Evolutionary conservation across 1,284 basidiomycete species (phyloP).

Genomic region (Calocybe gambosa): DNA sequence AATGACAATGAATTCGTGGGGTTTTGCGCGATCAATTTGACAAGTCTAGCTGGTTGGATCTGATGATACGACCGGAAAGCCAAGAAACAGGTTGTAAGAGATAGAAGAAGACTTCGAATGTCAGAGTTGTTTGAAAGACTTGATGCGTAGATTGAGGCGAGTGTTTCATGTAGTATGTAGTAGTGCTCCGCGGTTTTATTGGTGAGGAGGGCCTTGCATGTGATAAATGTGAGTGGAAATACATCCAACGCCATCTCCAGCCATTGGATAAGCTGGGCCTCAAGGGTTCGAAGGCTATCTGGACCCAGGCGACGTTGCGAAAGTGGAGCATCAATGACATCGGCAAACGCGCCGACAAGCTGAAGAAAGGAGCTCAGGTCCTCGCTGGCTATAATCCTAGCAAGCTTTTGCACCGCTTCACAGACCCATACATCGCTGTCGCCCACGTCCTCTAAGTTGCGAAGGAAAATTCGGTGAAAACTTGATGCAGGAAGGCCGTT

Average conservation of each 20-base stretch:
- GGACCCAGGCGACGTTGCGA: too few relatives aligned
- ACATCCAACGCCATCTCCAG: constrained; percentile 5
- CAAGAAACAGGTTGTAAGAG: constrained; percentile 18
- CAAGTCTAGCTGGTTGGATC: constrained; percentile 6
- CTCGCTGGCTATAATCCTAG: constrained; percentile 13
- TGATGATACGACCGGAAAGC: constrained; percentile 1
- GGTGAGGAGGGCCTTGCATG: not conserved
- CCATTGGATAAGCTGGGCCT: constrained; percentile 3
- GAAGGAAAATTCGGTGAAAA: constrained; percentile 17
- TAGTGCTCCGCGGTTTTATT: not conserved
- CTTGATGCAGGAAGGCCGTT: constrained; percentile 13
- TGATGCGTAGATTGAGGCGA: constrained; percentile 1
- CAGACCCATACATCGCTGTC: constrained; percentile 20
- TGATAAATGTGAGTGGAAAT: not conserved
- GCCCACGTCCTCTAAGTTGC: constrained; percentile 13
- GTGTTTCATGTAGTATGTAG: constrained; percentile 4
- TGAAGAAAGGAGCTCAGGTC: constrained; percentile 18
- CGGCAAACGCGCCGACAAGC: constrained; percentile 8
- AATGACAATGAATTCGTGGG: constrained; percentile 16
- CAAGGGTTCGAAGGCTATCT: not conserved
- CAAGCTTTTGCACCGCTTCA: constrained; percentile 21
- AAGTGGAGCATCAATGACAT: not conserved
- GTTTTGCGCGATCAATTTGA: constrained; percentile 5
- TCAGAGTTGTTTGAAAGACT: not conserved
- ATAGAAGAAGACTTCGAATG: constrained; percentile 10